Base-by-base conservation (phyloP, 352 stramenopile species). In the Globisporangium lucens region DNA sequence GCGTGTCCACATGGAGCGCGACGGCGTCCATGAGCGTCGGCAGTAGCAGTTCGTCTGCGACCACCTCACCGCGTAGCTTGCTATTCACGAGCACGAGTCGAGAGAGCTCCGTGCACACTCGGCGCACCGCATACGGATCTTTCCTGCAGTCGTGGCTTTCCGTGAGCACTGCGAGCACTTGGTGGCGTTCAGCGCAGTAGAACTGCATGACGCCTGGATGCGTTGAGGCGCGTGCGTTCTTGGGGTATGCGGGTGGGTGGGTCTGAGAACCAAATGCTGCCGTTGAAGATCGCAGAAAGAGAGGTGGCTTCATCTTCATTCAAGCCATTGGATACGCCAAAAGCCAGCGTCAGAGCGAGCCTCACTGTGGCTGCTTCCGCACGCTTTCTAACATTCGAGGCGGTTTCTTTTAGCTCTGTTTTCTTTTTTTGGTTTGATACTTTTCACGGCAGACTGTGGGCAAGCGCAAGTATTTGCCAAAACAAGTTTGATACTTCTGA, bases 71-170 rank as follows among this genome's bases (percentile, higher is more conserved):
- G n/a, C 75, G 75, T 20, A 75, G 55, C 3, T 55, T 35, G 8
- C 69, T 65, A 29, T 59, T 63, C 49, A 78, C 75, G 27, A 89
- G 70, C 35, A 87, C 65, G 6, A 88, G 65, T 0, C 83, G 80
- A 60, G 69, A 70, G 36, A 89, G 71, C 65, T 92, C 84, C n/a
- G 72, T 67, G 36, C 79, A 87, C 1, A 70, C 70, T n/a, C 80
- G 75, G 10, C 80, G 80, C n/a, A 89, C 76, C 0, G 75, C 81
- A 35, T 83, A 88, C 55, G 70, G 69, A 27, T 92, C 80, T 3
- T 71, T 55, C 1, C 65, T 56, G 30, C 69, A 73, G 38, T 49
- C 36, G 22, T 53, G 30, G 15, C 55, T 63, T 12, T 73, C 57
- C 38, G 73, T 61, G 4, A 89, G 69, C 12, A 82, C n/a, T 0